A percentile compares a stretch with the other conserved stretches of the same genome.
Conservation (phyloP, 345 rosid species). For the Eutrema heterophyllum region DNA sequence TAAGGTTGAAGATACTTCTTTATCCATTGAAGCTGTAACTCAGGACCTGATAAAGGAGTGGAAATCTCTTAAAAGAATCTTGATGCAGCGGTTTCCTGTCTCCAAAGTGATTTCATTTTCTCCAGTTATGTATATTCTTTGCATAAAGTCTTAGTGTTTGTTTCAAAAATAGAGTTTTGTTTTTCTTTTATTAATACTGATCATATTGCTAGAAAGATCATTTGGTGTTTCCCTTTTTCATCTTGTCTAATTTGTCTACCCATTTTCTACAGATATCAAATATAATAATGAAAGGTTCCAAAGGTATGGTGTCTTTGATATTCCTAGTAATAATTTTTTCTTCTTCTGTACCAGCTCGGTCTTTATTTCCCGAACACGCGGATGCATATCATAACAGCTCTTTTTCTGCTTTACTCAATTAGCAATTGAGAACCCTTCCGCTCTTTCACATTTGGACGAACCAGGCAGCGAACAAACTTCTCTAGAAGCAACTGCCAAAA, state of each 20-base stretch:
- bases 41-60: conserved; percentile 55
- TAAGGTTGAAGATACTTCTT: conserved; percentile 29
- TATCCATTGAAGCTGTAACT: conserved; percentile 21
- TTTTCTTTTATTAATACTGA: background rate
- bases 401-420: conserved; percentile 12
- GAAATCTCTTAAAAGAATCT: conserved; percentile 68
- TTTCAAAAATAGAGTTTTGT: background rate
- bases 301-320: conserved; percentile 38
- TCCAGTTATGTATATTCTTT: conserved; percentile 42
- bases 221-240: conserved; percentile 3
- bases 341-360: background rate
- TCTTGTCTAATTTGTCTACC: background rate
- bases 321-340: background rate
- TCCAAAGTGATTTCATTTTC: conserved; percentile 67
- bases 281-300: conserved; percentile 53
- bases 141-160: background rate
- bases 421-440: conserved; percentile 50
- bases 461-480: conserved; percentile 48
- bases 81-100: conserved; percentile 85
- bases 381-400: conserved; percentile 6
- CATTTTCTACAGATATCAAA: conserved; percentile 51
- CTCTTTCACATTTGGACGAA: conserved; percentile 46
- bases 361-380: conserved; percentile 1
- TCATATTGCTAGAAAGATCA: background rate
- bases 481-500: conserved; percentile 45